A percentile compares a stretch with the other conserved stretches of the same genome.
phyloP scores from a whole-genome alignment of 768 basidiomycete genomes.

The Kwoniella pini region DNA sequence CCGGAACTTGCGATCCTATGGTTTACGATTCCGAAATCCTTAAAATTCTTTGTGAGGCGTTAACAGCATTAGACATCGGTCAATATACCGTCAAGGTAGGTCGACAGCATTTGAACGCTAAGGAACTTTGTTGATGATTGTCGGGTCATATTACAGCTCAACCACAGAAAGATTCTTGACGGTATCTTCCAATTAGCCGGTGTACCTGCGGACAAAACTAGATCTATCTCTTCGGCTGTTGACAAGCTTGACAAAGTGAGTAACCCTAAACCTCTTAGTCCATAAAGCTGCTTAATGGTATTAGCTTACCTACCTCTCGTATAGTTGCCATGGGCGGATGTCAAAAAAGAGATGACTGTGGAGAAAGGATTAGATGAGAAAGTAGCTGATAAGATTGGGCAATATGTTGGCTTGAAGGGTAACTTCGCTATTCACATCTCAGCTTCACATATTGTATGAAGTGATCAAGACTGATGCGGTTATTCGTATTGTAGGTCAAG shows the following conservation, averaged over 20 bases:
- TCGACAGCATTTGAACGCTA: background rate
- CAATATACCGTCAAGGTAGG: constrained; percentile 89
- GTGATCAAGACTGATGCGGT: background rate
- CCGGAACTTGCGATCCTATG: constrained; percentile 92
- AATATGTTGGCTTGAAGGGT: constrained; percentile 96
- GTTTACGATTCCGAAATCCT: constrained; percentile 93
- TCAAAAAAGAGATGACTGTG: constrained; percentile 92
- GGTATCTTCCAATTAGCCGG: constrained; percentile 97
- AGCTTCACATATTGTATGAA: background rate
- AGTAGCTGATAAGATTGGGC: constrained; percentile 90
- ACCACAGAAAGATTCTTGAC: constrained; percentile 95
- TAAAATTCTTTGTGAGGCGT: constrained; percentile 74
- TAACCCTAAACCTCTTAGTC: too few relatives aligned
- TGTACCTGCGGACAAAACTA: constrained; percentile 83
- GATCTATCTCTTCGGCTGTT: constrained; percentile 90
- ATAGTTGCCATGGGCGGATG: constrained; percentile 83
- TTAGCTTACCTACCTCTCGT: too few relatives aligned
- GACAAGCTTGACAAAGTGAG: constrained; percentile 96
- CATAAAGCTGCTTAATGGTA: too few relatives aligned
- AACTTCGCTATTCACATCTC: constrained; percentile 20
- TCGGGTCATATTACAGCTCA: constrained; percentile 62
- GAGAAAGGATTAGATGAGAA: constrained; percentile 83
- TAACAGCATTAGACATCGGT: constrained; percentile 81
- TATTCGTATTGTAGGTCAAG: constrained; percentile 60
- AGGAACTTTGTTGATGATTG: background rate